Conservation (phyloP, 306 rosid species). For the Herpetospermum pedunculosum region DNA sequence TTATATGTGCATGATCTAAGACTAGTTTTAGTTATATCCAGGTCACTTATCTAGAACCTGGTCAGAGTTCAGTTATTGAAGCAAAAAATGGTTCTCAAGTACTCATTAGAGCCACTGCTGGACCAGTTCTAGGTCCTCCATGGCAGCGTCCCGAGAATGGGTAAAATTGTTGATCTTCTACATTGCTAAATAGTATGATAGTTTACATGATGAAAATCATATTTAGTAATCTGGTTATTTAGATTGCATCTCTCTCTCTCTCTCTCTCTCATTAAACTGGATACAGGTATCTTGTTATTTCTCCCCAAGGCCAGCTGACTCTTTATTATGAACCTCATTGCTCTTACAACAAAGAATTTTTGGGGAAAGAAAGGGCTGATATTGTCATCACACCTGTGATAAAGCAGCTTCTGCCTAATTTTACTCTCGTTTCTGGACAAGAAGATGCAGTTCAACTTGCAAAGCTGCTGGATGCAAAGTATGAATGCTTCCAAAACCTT, state of each 20-base stretch:
- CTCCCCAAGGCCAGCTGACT: conserved; percentile 49
- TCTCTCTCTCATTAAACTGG: not conserved
- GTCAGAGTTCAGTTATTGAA: conserved; percentile 66
- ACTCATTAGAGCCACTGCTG: conserved; percentile 66
- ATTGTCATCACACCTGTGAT: conserved; percentile 84
- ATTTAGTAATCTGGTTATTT: not conserved
- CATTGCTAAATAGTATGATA: not conserved
- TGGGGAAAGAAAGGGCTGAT: conserved; percentile 70
- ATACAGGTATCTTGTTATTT: conserved; percentile 55
- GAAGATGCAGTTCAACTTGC: conserved; percentile 92
- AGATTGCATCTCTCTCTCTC: not conserved
- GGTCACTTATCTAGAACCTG: conserved; percentile 82
- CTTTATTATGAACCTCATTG: conserved; percentile 96
- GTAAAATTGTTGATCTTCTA: conserved; percentile 28
- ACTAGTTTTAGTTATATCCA: conserved; percentile 17
- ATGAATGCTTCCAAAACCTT: conserved; percentile 11
- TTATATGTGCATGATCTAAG: not conserved
- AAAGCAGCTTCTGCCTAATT: conserved; percentile 73
- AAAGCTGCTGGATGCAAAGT: conserved; percentile 76
- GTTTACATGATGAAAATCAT: not conserved
- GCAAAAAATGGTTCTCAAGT: conserved; percentile 45
- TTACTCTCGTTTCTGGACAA: conserved; percentile 86
- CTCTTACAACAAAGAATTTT: conserved; percentile 41
- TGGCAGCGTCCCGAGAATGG: conserved; percentile 98
- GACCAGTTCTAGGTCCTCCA: conserved; percentile 95